Conservation (phyloP, 164 flowering plant genomes). For the Berberis vulgaris region DNA sequence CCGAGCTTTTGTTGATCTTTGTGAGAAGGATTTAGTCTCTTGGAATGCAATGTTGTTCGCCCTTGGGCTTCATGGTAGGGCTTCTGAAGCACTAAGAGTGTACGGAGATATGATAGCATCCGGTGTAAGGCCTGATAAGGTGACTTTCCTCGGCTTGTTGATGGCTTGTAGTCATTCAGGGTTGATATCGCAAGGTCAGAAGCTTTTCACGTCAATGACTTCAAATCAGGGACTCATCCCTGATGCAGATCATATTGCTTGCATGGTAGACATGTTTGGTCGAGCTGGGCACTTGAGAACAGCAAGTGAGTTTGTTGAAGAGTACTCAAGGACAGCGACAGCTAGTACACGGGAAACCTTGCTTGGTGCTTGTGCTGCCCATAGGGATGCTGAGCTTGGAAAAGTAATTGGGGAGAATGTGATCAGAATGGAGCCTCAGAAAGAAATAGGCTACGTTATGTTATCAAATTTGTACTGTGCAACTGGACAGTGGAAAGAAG, state of each 20-base stretch:
- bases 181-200: conserved; percentile 27
- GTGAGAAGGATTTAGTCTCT: conserved; percentile 32
- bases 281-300: conserved; percentile 36
- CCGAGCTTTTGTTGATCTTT: conserved; percentile 33
- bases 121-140: conserved; percentile 36
- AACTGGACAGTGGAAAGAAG: conserved; percentile 30
- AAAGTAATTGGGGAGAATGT: conserved; percentile 27
- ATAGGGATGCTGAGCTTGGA: conserved; percentile 29
- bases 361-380: conserved; percentile 45
- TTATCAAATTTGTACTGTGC: conserved; percentile 60
- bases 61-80: conserved; percentile 46
- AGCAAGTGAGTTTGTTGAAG: conserved; percentile 27
- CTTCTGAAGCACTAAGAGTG: conserved; percentile 28
- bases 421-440: conserved; percentile 30
- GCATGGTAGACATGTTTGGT: conserved; percentile 56
- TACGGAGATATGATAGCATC: conserved; percentile 34
- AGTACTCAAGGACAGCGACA: conserved; percentile 8
- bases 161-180: conserved; percentile 62
- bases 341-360: conserved; percentile 31
- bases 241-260: conserved; percentile 43
- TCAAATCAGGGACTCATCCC: conserved; percentile 21
- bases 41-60: conserved; percentile 71
- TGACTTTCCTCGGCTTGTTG: conserved; percentile 50
- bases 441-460: conserved; percentile 50
- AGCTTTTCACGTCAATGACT: conserved; percentile 31